phyloP scores from a whole-genome alignment of 1,284 basidiomycete species.

The Schizophyllum commune region DNA sequence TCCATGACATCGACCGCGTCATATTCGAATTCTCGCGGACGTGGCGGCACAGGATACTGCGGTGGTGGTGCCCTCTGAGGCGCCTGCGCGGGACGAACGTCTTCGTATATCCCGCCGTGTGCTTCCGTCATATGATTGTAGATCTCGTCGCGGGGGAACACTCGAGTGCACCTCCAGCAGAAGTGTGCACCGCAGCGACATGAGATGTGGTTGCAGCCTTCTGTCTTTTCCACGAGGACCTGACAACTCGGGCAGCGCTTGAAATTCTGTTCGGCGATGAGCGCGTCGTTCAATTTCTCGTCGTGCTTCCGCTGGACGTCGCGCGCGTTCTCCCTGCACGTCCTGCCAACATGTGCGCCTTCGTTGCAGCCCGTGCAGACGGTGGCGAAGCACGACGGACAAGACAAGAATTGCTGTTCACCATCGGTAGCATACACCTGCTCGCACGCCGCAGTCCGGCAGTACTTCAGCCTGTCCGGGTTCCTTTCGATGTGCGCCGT shows the following conservation, averaged over 20 bases:
- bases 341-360: conserved; percentile 1
- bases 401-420: neutral
- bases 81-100: too few relatives aligned
- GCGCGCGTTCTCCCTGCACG: neutral
- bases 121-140: neutral
- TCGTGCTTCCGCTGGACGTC: neutral
- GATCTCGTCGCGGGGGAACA: neutral
- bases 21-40: too few relatives aligned
- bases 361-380: conserved; percentile 1
- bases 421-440: neutral
- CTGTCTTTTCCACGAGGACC: conserved; percentile 18
- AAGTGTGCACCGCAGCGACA: conserved; percentile 21
- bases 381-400: conserved; percentile 1
- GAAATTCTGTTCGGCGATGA: neutral
- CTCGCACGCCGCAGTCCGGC: conserved; percentile 1
- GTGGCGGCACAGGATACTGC: too few relatives aligned
- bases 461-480: neutral
- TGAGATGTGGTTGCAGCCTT: conserved; percentile 23
- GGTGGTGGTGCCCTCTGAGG: too few relatives aligned
- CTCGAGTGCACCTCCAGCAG: conserved; percentile 14
- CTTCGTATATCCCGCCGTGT: neutral
- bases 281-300: neutral
- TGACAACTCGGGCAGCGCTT: conserved; percentile 20
- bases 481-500: neutral
- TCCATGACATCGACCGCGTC: too few relatives aligned